Evolutionary conservation across 1,139 yeast species (phyloP), one percentile per base, ranked within the genome.

Genomic region (Lodderomyces metapsilosis): DNA sequence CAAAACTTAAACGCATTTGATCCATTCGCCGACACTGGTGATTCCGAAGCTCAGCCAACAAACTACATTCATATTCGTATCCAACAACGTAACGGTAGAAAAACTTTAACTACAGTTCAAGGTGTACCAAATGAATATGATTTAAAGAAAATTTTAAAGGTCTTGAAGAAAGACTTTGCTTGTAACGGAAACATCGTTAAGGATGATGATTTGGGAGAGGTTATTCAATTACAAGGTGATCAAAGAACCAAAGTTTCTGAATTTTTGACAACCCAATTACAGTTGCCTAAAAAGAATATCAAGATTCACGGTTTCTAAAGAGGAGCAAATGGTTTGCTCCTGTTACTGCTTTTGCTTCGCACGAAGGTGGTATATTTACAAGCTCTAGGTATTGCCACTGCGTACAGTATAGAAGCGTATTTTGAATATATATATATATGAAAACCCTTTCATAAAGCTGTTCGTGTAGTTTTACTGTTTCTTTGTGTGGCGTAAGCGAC

Each of bases 1-100:
- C 95, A 91, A 79, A 91, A 91, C 82, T 82, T 92, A 74, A 91
- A 86, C 80, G 84, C 96, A 58, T 91, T 91, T 80, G 96, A 92
- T 76, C 98, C 98, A 56, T 92, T 92, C 84, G 97, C 98, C 83
- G 98, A 92, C 72, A 91, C 97, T 72, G 98, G 97, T 78, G 98
- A 92, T 82, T 95, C 94, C 74, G 97, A 91, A 70, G 87, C 95
- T 58, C 94, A 91, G 74, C 86, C 95, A 62, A 84, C 95, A 50
- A 89, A 88, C 76, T 88, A 89, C 74, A 88, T 92, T 68, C 98
- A 91, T 72, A 89, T 92, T 66, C 95, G 98, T 80, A 91, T 94
- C 66, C 98, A 92, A 74, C 98, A 92, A 76, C 94, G 98, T 80
- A 92, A 92, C 78, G 98, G 98, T 68, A 91, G 98, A 76, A 92